Base-by-base conservation (phyloP, 768 basidiomycete species). In the Serendipita sp. region DNA sequence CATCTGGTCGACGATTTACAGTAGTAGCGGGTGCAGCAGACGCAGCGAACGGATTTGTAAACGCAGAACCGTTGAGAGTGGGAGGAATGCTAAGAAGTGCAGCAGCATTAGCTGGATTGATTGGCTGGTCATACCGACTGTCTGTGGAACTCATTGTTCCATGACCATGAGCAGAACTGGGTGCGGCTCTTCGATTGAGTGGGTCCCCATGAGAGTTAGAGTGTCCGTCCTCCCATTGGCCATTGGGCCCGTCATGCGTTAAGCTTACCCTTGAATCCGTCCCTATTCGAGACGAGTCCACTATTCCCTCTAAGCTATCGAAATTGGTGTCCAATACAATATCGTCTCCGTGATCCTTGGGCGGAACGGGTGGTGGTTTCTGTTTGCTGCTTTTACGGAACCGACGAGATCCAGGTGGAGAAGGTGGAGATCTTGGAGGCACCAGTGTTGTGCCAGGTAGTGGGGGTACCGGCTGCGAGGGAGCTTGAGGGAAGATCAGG, bases 31-130 rank as follows among this genome's bases (percentile, higher is more conserved):
- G 17, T 11, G 24, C 9, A 58, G 24, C 33, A 58, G 24, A 11
- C 9, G 24, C 53, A 34, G 53, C 53, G 31, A 58, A 58, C 31
- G 53, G 53, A 31, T 58, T 58, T 24, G 53, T 58, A 33, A 58
- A 58, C 30, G 53, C 53, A 26, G 53, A 22, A 9, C 24, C 53
- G 20, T 58, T 34, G 33, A 26, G 31, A 38, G 38, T 38, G n/a
- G 45, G 53, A 4, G 53, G 26, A n/a, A 34, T 58, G 31, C 53
- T 58, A 11, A 30, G 28, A 9, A 30, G 22, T 9, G 53, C 53
- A 13, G 53, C 24, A 31, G 24, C 31, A 9, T 22, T 24, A 31
- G 53, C 26, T 22, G 30, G 3, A 58, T 34, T 58, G 33, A n/a
- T 34, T n/a, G 53, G 28, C 9, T 28, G 26, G 13, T 33, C 26